Base-by-base conservation (phyloP, 768 basidiomycete species). In the Leccinum subgranulosum region DNA sequence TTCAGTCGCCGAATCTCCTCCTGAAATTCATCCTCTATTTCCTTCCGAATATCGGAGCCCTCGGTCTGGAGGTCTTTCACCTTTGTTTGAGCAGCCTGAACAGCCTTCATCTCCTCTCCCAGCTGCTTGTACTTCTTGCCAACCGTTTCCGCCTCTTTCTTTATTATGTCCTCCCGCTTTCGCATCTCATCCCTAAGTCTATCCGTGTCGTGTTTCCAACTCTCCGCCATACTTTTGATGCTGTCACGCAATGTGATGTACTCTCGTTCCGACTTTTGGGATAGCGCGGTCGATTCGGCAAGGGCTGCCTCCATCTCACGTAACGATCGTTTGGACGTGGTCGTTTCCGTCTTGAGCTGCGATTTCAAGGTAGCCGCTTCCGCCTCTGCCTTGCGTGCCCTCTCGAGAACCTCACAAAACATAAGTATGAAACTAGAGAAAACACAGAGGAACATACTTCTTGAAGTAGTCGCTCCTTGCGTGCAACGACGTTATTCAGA, bases 401-500 rank as follows among this genome's bases (percentile, higher is more conserved):
- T 85, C 61, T 90, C 89, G 31, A 94, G 80, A 14, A 91, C 85
- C 87, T 88, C 51, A 14, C 2, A 41, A 59, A 29, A 23, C 5
- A 31, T 58, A 23, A 57, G 48, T 50, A 54, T 59, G 31, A 15
- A 41, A 15, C n/a, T 47, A 15, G 7, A 3, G 6, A 36, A 31
- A 51, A 19, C 17, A 25, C 3, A 52, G 48, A 57, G n/a, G 21
- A 21, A 64, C 76, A 56, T 60, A 90, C 89, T 78, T 95, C 93
- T 73, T 94, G 93, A 60, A 93, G 72, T 54, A 94, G 64, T 60
- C 93, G 79, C 74, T 95, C 93, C 69, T 94, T 94, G 58, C 93
- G 79, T 28, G 90, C 84, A 23, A 95, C 88, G 17, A 94, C 92
- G 60, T 92, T 91, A 65, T 92, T 92, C 63, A 94, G 71, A 3